These are phyloP conservation scores for Lotus japonicus DNA, from an alignment of 306 rosid genomes.

Conservation along the genomic window DNA sequence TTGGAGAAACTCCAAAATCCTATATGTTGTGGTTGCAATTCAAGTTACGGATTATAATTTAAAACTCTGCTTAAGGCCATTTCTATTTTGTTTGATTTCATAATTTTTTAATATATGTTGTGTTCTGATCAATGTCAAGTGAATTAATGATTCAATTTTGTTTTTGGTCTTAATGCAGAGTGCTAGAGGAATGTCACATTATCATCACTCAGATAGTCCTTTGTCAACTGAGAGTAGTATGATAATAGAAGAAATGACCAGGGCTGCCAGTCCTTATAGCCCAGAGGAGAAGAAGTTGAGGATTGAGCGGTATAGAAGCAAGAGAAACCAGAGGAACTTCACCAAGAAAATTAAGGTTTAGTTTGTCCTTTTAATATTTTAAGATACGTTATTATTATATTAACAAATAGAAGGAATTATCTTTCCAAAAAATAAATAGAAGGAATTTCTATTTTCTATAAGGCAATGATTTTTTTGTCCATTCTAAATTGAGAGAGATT, in stretches of 20 bases:
- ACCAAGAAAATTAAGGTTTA: slow-evolving; percentile 85
- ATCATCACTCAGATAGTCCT: slow-evolving; percentile 43
- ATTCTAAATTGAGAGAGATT: too few species aligned
- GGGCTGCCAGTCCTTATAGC: slow-evolving; percentile 50
- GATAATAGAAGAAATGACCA: slow-evolving; percentile 84
- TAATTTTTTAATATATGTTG: too few species aligned
- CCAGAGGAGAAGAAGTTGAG: slow-evolving; percentile 82
- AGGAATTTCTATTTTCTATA: not conserved
- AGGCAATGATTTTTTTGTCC: too few species aligned
- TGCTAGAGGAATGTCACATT: slow-evolving; percentile 27
- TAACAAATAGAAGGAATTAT: too few species aligned
- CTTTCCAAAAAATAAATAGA: not conserved
- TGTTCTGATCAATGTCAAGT: not conserved
- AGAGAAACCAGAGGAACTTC: slow-evolving; percentile 82
- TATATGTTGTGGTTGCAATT: too few species aligned
- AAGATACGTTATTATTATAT: not conserved
- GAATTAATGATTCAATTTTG: not conserved
- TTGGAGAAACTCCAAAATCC: too few species aligned
- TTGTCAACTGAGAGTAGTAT: slow-evolving; percentile 66
- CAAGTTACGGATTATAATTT: too few species aligned
- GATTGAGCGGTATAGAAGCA: slow-evolving; percentile 76
- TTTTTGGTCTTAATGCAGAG: slow-evolving; percentile 23
- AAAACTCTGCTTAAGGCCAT: too few species aligned
- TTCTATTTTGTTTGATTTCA: too few species aligned
- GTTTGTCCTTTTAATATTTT: not conserved